Percentiles rank a stretch among this genome's conserved stretches.
These are phyloP conservation scores for Panicum virgatum DNA, from an alignment of 202 grass and related monocot genomes.

Conservation along the genomic window DNA sequence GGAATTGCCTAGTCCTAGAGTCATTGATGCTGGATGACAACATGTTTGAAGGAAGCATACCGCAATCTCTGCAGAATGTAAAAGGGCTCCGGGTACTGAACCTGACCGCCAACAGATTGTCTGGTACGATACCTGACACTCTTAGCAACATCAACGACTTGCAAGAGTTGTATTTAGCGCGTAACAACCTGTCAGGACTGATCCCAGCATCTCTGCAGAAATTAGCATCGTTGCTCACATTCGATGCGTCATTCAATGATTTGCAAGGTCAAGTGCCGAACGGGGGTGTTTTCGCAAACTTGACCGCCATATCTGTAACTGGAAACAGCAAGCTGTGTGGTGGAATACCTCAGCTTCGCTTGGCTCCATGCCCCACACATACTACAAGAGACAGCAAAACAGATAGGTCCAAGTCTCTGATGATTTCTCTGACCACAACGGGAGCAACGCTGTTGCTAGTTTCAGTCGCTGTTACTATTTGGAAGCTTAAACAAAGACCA, in stretches of 20 bases:
- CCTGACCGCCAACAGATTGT: not conserved
- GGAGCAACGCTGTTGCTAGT: not conserved
- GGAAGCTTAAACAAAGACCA: not conserved
- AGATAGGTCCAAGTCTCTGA: not conserved
- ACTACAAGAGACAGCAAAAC: not conserved
- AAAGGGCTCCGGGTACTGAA: not conserved
- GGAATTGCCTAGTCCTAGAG: not conserved
- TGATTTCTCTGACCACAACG: not conserved
- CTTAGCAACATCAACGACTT: not conserved
- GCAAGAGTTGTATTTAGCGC: constrained; percentile 3
- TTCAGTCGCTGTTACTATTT: not conserved
- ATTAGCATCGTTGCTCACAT: not conserved
- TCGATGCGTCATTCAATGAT: constrained; percentile 1
- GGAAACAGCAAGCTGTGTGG: not conserved
- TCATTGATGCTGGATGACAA: not conserved
- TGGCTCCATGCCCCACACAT: not conserved
- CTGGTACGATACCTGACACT: not conserved
- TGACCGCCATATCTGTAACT: not conserved
- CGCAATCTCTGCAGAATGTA: not conserved
- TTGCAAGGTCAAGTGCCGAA: not conserved
- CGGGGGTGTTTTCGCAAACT: not conserved
- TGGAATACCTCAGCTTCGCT: constrained; percentile 11
- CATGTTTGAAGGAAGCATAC: constrained; percentile 15
- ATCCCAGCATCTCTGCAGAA: constrained; percentile 1
- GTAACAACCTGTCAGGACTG: not conserved